These are phyloP conservation scores for Aspergillus ochraceus DNA, from an alignment of 2,329 filamentous ascomycete genomes.

Conservation along the genomic window DNA sequence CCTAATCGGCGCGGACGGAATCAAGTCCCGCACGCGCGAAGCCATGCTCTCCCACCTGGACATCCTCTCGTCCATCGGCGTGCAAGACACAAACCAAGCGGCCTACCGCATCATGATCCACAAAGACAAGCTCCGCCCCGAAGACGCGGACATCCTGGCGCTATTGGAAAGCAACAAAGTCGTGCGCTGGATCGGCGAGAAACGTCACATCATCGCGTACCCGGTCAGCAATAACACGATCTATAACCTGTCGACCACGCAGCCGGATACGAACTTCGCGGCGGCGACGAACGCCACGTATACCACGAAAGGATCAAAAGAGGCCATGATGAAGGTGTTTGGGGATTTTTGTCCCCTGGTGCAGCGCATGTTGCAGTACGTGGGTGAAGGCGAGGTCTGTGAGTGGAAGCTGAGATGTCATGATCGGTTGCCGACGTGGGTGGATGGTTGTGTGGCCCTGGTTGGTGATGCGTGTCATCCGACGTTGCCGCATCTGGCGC, in stretches of 20 bases:
- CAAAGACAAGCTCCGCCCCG: conserved; percentile 41
- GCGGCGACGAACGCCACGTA: conserved; percentile 61
- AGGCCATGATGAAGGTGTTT: conserved; percentile 61
- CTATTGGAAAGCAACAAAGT: conserved; percentile 60
- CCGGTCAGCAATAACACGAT: conserved; percentile 62
- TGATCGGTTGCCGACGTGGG: conserved; percentile 63
- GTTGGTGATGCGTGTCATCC: conserved; percentile 64
- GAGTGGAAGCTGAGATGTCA: conserved; percentile 67
- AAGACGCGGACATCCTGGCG: conserved; percentile 53
- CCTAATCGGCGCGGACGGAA: conserved; percentile 55
- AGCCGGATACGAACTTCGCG: conserved; percentile 62
- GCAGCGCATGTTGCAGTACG: conserved; percentile 60
- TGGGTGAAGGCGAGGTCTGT: conserved; percentile 64
- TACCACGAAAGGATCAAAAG: conserved; percentile 62
- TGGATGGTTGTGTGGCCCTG: conserved; percentile 53
- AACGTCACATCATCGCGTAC: conserved; percentile 68
- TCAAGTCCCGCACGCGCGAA: conserved; percentile 51
- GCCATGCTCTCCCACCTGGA: conserved; percentile 43
- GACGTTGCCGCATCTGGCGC: conserved; percentile 63
- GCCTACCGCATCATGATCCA: conserved; percentile 58
- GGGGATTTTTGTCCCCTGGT: conserved; percentile 62
- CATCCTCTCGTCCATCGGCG: conserved; percentile 34
- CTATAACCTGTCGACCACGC: conserved; percentile 66
- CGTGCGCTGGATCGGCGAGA: conserved; percentile 65
- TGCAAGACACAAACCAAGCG: conserved; percentile 52